phyloP scores from a whole-genome alignment of 495 filamentous ascomycete species.

The Penicillium steckii region DNA sequence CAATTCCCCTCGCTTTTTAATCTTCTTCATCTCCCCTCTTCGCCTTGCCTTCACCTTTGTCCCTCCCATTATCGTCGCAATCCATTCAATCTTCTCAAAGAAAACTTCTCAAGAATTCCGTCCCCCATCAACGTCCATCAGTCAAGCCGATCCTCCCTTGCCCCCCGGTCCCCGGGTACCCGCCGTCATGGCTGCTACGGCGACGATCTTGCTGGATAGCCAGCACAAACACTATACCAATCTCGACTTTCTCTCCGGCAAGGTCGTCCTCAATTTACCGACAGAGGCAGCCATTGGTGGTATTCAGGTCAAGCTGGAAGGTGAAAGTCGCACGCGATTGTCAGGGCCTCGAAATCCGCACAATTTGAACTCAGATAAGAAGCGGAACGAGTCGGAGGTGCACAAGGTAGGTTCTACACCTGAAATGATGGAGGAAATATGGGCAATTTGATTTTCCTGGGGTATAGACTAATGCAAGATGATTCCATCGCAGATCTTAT shows the following conservation, averaged over 20 bases:
- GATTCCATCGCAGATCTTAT: conserved; percentile 53
- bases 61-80: not conserved
- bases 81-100: too few species aligned
- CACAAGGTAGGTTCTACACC: conserved; percentile 60
- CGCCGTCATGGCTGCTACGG: conserved; percentile 60
- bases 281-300: conserved; percentile 67
- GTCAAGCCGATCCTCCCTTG: too few species aligned
- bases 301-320: conserved; percentile 92
- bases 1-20: conserved; percentile 13
- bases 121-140: too few species aligned
- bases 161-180: conserved; percentile 18
- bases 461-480: not conserved
- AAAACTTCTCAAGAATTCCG: too few species aligned
- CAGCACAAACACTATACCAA: conserved; percentile 81
- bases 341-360: conserved; percentile 54
- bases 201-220: conserved; percentile 73
- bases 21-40: conserved; percentile 2
- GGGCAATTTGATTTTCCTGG: not conserved
- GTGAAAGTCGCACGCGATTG: conserved; percentile 73
- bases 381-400: conserved; percentile 65
- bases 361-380: conserved; percentile 56
- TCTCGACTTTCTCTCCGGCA: conserved; percentile 74
- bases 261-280: conserved; percentile 61
- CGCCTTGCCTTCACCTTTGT: not conserved
- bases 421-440: too few species aligned